Evolutionary conservation across 441 rosid species (phyloP), one percentile per base, ranked within the genome.

Genomic region (Erysimum pusillum): DNA sequence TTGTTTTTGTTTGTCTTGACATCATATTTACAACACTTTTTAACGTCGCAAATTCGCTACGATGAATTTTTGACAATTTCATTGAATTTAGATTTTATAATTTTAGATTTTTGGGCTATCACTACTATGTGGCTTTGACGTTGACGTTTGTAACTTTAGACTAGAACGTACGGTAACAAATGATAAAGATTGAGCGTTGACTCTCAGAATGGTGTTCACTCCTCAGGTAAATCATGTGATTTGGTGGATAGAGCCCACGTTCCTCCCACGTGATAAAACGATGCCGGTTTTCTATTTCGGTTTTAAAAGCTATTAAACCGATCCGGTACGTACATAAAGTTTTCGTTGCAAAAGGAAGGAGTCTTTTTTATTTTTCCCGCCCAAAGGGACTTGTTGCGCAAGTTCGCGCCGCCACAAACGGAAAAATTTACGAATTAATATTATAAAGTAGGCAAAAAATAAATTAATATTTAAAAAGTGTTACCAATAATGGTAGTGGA

Each of bases 341-440:
- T 69, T 22, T 69, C 36, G 53, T 35, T 60, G 13, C 31, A 75
- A 49, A 39, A 20, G 45, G 51, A 49, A 66, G 5, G 3, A 10
- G 5, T 35, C 71, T 67, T 39, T 52, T 13, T 22, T 5, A 3
- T 12, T 4, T 66, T 73, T 85, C 88, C 92, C 90, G 87, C 90
- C 76, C 76, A 87, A 84, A 76, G 76, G 82, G 79, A 77, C 83
- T 80, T 80, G 76, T 48, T 5, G 17, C 68, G 42, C 73, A 74
- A 79, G 67, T 75, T 69, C 83, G 83, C 85, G 83, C 89, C 85
- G 82, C 71, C 83, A 64, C 14, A 38, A 83, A 74, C 77, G 83
- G 18, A 46, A 64, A 25, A 36, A 39, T 44, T 44, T 25, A 36
- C 42, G 6, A 7, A 63, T 36, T 1, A 73, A 13, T 42, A 60